These are phyloP conservation scores for Ophiocordyceps sinensis DNA, from an alignment of 2,329 filamentous ascomycete species.

Conservation along the genomic window DNA sequence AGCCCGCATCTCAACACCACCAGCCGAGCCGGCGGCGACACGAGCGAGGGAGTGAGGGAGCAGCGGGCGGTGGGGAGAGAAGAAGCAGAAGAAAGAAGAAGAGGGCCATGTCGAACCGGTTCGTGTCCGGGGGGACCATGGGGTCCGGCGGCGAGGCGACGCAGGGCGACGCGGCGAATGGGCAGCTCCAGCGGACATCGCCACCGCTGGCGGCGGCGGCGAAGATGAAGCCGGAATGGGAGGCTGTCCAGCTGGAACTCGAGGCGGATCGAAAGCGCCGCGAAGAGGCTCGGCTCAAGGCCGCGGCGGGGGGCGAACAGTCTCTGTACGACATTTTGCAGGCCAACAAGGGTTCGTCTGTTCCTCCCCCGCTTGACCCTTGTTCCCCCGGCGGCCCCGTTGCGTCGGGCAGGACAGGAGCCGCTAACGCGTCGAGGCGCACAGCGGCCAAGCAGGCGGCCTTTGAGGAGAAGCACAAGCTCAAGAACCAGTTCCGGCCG, in stretches of 20 bases:
- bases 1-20: too few relatives aligned
- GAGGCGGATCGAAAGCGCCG: slow-evolving; percentile 43
- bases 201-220: slow-evolving; percentile 6
- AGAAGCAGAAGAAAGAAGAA: neutral
- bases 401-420: too few relatives aligned
- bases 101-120: slow-evolving; percentile 33
- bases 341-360: slow-evolving; percentile 56
- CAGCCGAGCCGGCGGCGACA: too few relatives aligned
- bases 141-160: slow-evolving; percentile 4
- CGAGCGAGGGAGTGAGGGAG: too few relatives aligned
- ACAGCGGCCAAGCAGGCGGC: slow-evolving; percentile 67
- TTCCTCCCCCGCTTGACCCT: neutral
- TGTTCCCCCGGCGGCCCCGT: too few relatives aligned
- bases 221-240: slow-evolving; percentile 37
- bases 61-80: neutral
- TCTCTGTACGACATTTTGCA: slow-evolving; percentile 62
- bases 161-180: slow-evolving; percentile 6
- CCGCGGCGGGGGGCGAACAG: slow-evolving; percentile 33
- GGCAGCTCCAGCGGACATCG: slow-evolving; percentile 1
- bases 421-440: neutral
- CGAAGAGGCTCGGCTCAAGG: slow-evolving; percentile 31
- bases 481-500: slow-evolving; percentile 64
- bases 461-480: slow-evolving; percentile 57
- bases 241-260: slow-evolving; percentile 47
- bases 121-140: slow-evolving; percentile 41